Conservation (phyloP, 2,329 filamentous ascomycete species). For the Macrophomina tecta region DNA sequence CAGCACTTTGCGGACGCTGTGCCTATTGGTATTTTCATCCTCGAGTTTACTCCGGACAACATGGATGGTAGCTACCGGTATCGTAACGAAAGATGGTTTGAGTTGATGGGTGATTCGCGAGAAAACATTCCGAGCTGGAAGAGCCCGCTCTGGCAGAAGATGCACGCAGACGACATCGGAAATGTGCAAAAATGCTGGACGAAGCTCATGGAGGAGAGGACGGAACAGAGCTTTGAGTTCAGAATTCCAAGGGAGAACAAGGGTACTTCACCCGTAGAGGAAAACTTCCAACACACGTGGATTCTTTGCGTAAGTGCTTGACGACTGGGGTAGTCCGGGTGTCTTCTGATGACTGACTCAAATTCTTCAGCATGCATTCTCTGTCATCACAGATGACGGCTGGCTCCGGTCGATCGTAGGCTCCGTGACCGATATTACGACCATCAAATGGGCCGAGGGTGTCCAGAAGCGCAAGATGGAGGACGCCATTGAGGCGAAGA, state of each 20-base stretch:
- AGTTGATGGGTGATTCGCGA: conserved; percentile 24
- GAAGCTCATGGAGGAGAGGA: conserved; percentile 24
- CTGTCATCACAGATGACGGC: conserved; percentile 37
- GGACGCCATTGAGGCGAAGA: conserved; percentile 42
- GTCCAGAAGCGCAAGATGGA: conserved; percentile 27
- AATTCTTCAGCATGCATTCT: conserved; percentile 26
- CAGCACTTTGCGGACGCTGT: conserved; percentile 27
- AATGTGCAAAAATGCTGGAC: conserved; percentile 3
- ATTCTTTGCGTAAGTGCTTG: conserved; percentile 20
- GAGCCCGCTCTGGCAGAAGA: conserved; percentile 23
- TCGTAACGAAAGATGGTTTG: conserved; percentile 30
- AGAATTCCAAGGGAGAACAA: conserved; percentile 9
- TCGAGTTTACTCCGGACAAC: conserved; percentile 25
- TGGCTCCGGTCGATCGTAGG: conserved; percentile 40
- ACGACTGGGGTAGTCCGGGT: not conserved
- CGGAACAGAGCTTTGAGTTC: conserved; percentile 25
- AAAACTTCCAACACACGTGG: conserved; percentile 17
- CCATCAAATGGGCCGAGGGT: conserved; percentile 39
- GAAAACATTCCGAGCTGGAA: conserved; percentile 16
- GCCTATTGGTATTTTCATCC: conserved; percentile 26
- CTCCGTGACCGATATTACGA: conserved; percentile 41
- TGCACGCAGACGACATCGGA: conserved; percentile 17
- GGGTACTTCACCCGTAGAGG: not conserved
- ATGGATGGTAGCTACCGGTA: conserved; percentile 29
- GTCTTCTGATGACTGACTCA: not conserved